Evolutionary conservation across 176 grass and related monocot species (phyloP).

Genomic region (Raddia guianensis): DNA sequence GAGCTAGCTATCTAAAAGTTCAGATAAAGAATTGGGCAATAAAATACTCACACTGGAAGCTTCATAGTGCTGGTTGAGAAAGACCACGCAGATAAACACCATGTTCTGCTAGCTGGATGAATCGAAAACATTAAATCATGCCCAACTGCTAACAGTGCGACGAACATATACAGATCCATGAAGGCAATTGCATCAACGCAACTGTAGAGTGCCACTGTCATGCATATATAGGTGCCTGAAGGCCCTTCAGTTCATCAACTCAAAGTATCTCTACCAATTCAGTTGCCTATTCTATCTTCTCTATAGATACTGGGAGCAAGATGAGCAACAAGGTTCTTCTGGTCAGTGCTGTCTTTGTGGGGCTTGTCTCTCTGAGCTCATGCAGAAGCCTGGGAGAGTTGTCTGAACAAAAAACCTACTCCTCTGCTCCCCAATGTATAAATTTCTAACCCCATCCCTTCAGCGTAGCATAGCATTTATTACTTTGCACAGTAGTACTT

Average conservation of each 20-base stretch:
- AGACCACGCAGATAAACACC: not conserved
- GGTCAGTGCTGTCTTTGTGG: slow-evolving; percentile 58
- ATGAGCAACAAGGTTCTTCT: slow-evolving; percentile 57
- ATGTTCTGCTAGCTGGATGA: slow-evolving; percentile 37
- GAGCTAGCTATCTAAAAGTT: slow-evolving; percentile 3
- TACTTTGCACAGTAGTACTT: not conserved
- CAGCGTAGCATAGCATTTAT: not conserved
- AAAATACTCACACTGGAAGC: slow-evolving; percentile 34
- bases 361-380: slow-evolving; percentile 53
- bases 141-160: slow-evolving; percentile 46
- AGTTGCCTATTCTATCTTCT: slow-evolving; percentile 36
- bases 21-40: not conserved
- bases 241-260: slow-evolving; percentile 40
- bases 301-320: slow-evolving; percentile 35
- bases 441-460: slow-evolving; percentile 31
- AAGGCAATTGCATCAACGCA: slow-evolving; percentile 9
- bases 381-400: slow-evolving; percentile 65
- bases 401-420: slow-evolving; percentile 55
- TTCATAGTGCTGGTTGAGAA: slow-evolving; percentile 15
- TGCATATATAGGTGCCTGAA: slow-evolving; percentile 40
- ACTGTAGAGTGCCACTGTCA: not conserved
- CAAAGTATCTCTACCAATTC: slow-evolving; percentile 38
- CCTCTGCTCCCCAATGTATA: slow-evolving; percentile 41
- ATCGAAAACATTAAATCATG: slow-evolving; percentile 40
- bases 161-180: slow-evolving; percentile 28